phyloP scores from a whole-genome alignment of 805 yeast genomes.

The Candida sithepensis region DNA sequence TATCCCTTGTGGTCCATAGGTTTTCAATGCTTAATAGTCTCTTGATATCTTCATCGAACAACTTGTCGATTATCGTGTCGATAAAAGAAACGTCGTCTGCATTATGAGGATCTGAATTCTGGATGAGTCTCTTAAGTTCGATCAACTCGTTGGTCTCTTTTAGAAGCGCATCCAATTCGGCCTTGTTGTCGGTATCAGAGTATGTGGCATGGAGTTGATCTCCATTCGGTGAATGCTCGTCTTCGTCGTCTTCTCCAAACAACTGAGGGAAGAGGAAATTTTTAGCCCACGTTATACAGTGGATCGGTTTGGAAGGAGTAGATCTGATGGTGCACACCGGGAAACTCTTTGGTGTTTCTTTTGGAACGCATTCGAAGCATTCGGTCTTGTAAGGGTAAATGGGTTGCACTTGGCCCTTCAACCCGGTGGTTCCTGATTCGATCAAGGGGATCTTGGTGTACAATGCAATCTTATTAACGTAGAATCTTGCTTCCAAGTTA shows the following conservation, averaged over 20 bases:
- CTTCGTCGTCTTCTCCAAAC: slow-evolving; percentile 50
- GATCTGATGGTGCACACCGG: slow-evolving; percentile 97
- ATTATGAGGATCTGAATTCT: slow-evolving; percentile 11
- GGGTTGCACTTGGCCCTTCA: slow-evolving; percentile 91
- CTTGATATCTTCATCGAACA: slow-evolving; percentile 73
- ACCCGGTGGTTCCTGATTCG: slow-evolving; percentile 96
- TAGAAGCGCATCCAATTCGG: slow-evolving; percentile 60
- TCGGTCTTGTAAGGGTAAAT: slow-evolving; percentile 79
- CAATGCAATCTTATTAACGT: slow-evolving; percentile 81
- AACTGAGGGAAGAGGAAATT: slow-evolving; percentile 80
- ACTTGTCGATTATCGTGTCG: slow-evolving; percentile 48
- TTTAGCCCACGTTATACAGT: slow-evolving; percentile 97
- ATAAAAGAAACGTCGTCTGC: slow-evolving; percentile 28
- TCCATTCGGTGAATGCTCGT: slow-evolving; percentile 20
- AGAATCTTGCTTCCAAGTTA: slow-evolving; percentile 85
- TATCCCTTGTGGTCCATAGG: slow-evolving; percentile 69
- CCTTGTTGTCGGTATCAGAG: slow-evolving; percentile 60
- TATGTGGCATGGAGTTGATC: slow-evolving; percentile 30
- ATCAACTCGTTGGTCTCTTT: slow-evolving; percentile 66
- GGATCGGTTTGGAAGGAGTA: slow-evolving; percentile 94
- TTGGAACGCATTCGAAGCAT: slow-evolving; percentile 89
- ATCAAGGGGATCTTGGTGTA: slow-evolving; percentile 71
- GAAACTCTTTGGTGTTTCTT: slow-evolving; percentile 83
- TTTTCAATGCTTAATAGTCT: slow-evolving; percentile 67
- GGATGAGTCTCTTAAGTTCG: slow-evolving; percentile 41